Evolutionary conservation across 805 yeast genomes (phyloP).

Genomic region (Blastobotrys parvus): DNA sequence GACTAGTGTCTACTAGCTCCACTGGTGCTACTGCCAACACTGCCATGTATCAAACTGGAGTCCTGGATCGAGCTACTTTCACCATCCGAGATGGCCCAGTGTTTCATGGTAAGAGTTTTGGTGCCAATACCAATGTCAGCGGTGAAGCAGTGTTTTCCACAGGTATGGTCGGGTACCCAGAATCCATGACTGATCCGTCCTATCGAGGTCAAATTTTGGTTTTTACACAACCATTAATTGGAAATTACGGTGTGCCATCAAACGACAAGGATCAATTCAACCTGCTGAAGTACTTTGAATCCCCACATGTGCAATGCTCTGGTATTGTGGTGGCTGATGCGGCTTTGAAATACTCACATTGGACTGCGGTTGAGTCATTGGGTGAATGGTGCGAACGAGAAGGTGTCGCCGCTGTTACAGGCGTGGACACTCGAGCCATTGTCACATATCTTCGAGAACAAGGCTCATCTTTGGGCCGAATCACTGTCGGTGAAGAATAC

Average conservation of each 20-base stretch:
- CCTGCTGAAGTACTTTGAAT: slow-evolving; percentile 82
- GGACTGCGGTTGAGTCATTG: slow-evolving; percentile 97
- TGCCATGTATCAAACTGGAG: slow-evolving; percentile 6
- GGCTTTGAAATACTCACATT: slow-evolving; percentile 94
- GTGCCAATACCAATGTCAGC: slow-evolving; percentile 83
- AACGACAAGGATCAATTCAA: slow-evolving; percentile 74
- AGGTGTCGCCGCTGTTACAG: slow-evolving; percentile 93
- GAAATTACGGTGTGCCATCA: slow-evolving; percentile 97
- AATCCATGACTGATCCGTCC: slow-evolving; percentile 98
- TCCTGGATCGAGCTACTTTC: slow-evolving; percentile 52
- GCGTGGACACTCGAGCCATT: slow-evolving; percentile 94
- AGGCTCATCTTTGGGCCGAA: slow-evolving; percentile 89
- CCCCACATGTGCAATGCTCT: slow-evolving; percentile 84
- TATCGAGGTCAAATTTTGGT: slow-evolving; percentile 95
- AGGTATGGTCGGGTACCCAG: slow-evolving; percentile 96
- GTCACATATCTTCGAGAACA: slow-evolving; percentile 90
- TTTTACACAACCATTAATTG: slow-evolving; percentile 94
- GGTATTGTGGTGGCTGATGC: slow-evolving; percentile 96
- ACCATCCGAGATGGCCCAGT: slow-evolving; percentile 90
- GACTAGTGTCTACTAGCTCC: neutral
- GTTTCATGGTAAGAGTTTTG: slow-evolving; percentile 89
- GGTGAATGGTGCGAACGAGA: slow-evolving; percentile 95
- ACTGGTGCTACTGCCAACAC: slow-evolving; percentile 1
- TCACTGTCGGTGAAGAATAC: slow-evolving; percentile 83
- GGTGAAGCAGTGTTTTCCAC: slow-evolving; percentile 99